phyloP scores from a whole-genome alignment of 192 early-diverging fungal genomes.

The Thoreauomyces humboldtii region DNA sequence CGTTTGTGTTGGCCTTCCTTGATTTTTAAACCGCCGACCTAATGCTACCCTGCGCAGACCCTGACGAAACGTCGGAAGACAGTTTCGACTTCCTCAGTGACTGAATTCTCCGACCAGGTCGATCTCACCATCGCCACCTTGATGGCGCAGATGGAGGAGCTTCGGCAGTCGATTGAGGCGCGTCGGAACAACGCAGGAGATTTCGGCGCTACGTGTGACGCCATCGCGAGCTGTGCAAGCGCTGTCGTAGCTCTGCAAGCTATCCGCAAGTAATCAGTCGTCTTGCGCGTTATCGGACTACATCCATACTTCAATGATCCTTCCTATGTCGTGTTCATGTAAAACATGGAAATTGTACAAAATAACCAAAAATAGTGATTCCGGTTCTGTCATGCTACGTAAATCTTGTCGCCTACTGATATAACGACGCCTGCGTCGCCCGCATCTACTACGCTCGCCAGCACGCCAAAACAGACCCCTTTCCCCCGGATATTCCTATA shows the following conservation, averaged over 20 bases:
- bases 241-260: slow-evolving; percentile 24
- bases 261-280: no score
- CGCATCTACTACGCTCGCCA: slow-evolving; percentile 8
- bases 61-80: slow-evolving; percentile 1
- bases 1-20: not conserved
- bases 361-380: no score
- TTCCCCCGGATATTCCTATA: slow-evolving; percentile 38
- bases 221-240: slow-evolving; percentile 28
- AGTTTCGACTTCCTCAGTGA: not conserved
- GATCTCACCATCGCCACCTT: slow-evolving; percentile 7
- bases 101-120: slow-evolving; percentile 3
- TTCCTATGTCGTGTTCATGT: no score
- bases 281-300: no score
- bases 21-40: not conserved
- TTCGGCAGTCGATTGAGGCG: not conserved
- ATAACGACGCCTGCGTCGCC: not conserved
- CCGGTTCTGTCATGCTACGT: not conserved
- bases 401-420: slow-evolving; percentile 16
- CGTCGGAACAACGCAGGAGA: not conserved
- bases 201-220: slow-evolving; percentile 5
- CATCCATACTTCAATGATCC: no score
- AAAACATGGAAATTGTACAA: no score
- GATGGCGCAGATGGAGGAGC: slow-evolving; percentile 1
- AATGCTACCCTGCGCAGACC: not conserved
- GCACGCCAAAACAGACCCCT: slow-evolving; percentile 27